These are phyloP conservation scores for Thelonectria olida DNA, from an alignment of 2,329 filamentous ascomycete genomes.

Conservation along the genomic window DNA sequence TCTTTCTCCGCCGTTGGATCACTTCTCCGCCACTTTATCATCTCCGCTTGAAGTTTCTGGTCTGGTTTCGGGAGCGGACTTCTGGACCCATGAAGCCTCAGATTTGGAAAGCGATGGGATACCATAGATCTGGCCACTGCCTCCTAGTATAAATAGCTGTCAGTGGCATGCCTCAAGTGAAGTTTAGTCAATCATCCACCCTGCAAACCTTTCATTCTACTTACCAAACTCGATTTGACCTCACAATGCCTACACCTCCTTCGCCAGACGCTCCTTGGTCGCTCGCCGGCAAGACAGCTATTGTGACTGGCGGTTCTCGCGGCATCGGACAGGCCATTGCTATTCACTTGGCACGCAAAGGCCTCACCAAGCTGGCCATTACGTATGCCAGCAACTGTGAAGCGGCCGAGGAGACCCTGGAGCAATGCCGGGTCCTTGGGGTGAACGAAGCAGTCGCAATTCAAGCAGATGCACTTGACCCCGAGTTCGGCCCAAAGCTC, in stretches of 20 bases:
- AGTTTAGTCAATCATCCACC: too few relatives aligned
- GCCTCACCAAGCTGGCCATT: slow-evolving; percentile 11
- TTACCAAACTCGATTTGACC: too few relatives aligned
- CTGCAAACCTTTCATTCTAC: too few relatives aligned
- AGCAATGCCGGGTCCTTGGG: not conserved
- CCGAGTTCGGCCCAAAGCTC: not conserved
- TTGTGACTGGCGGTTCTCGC: slow-evolving; percentile 14
- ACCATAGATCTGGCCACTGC: too few relatives aligned
- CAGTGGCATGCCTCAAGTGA: too few relatives aligned
- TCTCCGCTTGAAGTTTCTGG: too few relatives aligned
- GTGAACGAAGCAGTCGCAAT: not conserved
- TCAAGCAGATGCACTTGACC: not conserved
- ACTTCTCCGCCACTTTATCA: too few relatives aligned
- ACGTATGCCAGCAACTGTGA: slow-evolving; percentile 4
- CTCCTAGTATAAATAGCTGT: too few relatives aligned
- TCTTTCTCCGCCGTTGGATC: too few relatives aligned
- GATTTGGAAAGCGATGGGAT: too few relatives aligned
- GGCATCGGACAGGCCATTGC: slow-evolving; percentile 17
- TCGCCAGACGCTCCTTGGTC: not conserved
- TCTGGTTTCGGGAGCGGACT: too few relatives aligned
- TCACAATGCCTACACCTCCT: slow-evolving; percentile 4
- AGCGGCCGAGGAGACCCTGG: not conserved
- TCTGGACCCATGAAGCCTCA: too few relatives aligned
- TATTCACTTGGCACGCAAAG: slow-evolving; percentile 14
- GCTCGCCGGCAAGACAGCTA: slow-evolving; percentile 13